Conservation (phyloP, 371 early-diverging fungal species). For the Mucor irregularis region DNA sequence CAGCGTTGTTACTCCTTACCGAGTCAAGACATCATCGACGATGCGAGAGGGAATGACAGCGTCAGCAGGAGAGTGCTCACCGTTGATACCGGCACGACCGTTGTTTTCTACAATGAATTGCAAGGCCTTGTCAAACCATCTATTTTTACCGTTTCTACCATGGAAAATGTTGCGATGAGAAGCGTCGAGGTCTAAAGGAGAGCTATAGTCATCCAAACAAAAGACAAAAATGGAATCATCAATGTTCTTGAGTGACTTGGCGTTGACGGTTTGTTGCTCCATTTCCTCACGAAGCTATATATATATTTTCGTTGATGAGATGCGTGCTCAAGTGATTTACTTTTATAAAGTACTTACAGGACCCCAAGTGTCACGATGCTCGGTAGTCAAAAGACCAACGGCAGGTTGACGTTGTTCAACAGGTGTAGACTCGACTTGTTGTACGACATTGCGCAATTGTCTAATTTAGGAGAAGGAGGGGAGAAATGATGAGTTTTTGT, state of each 20-base stretch:
- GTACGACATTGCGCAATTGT: slow-evolving; percentile 63
- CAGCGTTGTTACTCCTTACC: slow-evolving; percentile 37
- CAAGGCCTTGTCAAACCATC: slow-evolving; percentile 96
- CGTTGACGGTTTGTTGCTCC: slow-evolving; percentile 52
- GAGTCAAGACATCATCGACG: slow-evolving; percentile 61
- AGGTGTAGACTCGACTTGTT: slow-evolving; percentile 56
- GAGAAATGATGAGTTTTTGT: neutral
- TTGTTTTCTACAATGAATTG: slow-evolving; percentile 82
- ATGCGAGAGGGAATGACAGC: slow-evolving; percentile 86
- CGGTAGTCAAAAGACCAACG: slow-evolving; percentile 78
- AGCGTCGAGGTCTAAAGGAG: slow-evolving; percentile 58
- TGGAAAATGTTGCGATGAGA: slow-evolving; percentile 81
- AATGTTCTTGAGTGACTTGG: slow-evolving; percentile 63
- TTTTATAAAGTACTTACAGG: slow-evolving; percentile 6
- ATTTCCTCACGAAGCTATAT: slow-evolving; percentile 36
- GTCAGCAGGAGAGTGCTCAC: slow-evolving; percentile 94
- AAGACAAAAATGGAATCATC: slow-evolving; percentile 85
- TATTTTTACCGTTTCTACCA: slow-evolving; percentile 74
- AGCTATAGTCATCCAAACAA: slow-evolving; percentile 79
- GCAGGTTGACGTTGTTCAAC: slow-evolving; percentile 55
- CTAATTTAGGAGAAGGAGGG: slow-evolving; percentile 20
- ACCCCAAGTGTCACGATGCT: slow-evolving; percentile 88
- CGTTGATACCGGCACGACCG: slow-evolving; percentile 92
- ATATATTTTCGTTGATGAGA: neutral
- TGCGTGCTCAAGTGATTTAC: neutral